These are phyloP conservation scores for Xylaria grammica DNA, from an alignment of 495 filamentous ascomycete species.

Conservation along the genomic window DNA sequence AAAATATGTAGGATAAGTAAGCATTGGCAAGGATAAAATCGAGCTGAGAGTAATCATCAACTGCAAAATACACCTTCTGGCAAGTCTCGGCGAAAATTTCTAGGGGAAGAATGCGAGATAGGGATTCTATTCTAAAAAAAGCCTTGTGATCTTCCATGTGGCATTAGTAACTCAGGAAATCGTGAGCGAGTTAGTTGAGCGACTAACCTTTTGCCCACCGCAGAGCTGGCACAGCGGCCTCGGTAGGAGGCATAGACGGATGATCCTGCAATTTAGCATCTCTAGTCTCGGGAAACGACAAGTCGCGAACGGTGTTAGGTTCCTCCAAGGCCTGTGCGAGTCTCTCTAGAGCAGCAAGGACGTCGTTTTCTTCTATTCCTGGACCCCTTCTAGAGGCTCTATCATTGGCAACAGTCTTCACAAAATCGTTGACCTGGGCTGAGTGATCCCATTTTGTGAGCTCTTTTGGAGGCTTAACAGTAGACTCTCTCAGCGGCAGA, in stretches of 20 bases:
- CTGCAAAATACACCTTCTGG: slow-evolving; percentile 35
- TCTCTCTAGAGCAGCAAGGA: slow-evolving; percentile 35
- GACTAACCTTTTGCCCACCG: slow-evolving; percentile 47
- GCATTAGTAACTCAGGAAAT: background rate
- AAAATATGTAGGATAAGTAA: slow-evolving; percentile 33
- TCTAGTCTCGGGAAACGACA: slow-evolving; percentile 12
- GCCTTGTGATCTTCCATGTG: slow-evolving; percentile 18
- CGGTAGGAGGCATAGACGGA: slow-evolving; percentile 32
- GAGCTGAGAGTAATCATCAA: slow-evolving; percentile 32
- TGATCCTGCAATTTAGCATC: slow-evolving; percentile 3
- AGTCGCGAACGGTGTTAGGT: background rate
- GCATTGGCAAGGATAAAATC: slow-evolving; percentile 35
- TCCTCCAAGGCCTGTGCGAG: slow-evolving; percentile 2
- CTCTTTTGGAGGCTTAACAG: background rate
- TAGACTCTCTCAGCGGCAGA: background rate
- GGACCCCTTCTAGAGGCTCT: slow-evolving; percentile 16
- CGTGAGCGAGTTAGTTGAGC: background rate
- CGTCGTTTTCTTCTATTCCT: slow-evolving; percentile 49
- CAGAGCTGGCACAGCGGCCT: slow-evolving; percentile 31
- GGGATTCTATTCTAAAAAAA: slow-evolving; percentile 19
- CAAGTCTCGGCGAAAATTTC: slow-evolving; percentile 32
- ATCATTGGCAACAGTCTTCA: slow-evolving; percentile 24
- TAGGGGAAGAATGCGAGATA: slow-evolving; percentile 29
- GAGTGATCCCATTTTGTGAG: slow-evolving; percentile 35
- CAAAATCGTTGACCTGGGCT: slow-evolving; percentile 31